phyloP scores from a whole-genome alignment of 73 alveolate genomes.

The Tetrahymena thermophila region DNA sequence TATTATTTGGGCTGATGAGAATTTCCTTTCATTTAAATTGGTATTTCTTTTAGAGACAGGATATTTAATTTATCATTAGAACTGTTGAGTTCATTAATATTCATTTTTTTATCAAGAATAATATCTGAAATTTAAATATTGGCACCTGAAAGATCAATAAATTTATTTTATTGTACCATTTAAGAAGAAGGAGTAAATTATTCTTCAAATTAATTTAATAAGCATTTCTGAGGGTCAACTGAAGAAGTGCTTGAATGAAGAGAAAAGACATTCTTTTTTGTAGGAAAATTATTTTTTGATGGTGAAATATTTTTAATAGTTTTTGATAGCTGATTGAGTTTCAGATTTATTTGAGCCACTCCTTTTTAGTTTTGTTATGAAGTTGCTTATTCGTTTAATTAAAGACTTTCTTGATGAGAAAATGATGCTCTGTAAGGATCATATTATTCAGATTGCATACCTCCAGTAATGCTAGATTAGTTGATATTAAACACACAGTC shows the following conservation, averaged over 20 bases:
- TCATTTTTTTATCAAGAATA: not conserved
- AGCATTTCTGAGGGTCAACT: not conserved
- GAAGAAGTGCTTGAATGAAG: not conserved
- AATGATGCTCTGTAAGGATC: not conserved
- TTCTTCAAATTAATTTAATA: not conserved
- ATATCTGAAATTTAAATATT: not conserved
- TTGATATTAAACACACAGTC: not conserved
- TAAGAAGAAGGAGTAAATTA: not conserved
- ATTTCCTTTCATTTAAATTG: not conserved
- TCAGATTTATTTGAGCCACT: not conserved
- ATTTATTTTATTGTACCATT: not conserved
- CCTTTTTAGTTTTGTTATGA: not conserved
- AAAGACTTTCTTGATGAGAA: not conserved
- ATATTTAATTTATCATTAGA: not conserved
- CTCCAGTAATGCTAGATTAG: not conserved
- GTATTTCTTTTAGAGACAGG: not conserved
- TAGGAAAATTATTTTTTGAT: not conserved
- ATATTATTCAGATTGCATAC: not conserved
- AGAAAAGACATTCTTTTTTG: not conserved
- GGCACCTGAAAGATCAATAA: not conserved
- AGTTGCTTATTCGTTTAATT: not conserved
- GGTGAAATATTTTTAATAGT: not conserved
- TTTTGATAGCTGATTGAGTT: not conserved
- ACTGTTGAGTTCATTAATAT: not conserved
- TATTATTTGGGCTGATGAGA: not conserved